Evolutionary conservation across 2,329 filamentous ascomycete species (phyloP).

Genomic region (Fusarium piperis): DNA sequence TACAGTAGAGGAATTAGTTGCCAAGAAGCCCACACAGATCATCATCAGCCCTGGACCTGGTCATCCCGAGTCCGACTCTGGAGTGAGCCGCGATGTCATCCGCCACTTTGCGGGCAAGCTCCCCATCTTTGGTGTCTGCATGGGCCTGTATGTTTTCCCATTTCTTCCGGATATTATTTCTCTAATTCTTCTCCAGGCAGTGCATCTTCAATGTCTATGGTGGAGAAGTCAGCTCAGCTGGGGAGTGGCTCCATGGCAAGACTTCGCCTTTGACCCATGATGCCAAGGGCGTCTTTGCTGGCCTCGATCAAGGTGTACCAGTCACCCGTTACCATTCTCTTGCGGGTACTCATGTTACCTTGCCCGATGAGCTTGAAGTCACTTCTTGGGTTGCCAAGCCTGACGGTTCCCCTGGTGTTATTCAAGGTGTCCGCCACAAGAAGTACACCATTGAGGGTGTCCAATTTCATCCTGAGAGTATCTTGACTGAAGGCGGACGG

Average conservation of each 20-base stretch:
- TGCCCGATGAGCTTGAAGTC: constrained; percentile 87
- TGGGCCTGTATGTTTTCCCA: constrained; percentile 79
- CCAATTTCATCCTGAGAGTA: constrained; percentile 98
- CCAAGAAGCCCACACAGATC: constrained; percentile 88
- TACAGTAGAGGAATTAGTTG: constrained; percentile 82
- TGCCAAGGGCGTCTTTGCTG: constrained; percentile 87
- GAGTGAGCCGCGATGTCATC: constrained; percentile 92
- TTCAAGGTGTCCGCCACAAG: constrained; percentile 97
- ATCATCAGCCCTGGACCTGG: constrained; percentile 96
- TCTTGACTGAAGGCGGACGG: constrained; percentile 88
- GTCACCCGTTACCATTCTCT: constrained; percentile 97
- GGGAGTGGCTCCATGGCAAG: constrained; percentile 97
- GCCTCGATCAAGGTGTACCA: constrained; percentile 80
- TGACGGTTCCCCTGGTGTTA: constrained; percentile 83
- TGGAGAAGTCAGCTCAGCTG: constrained; percentile 89
- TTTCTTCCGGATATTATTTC: neutral
- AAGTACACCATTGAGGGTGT: constrained; percentile 92
- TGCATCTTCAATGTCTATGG: constrained; percentile 97
- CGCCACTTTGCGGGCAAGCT: constrained; percentile 93
- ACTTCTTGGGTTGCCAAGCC: constrained; percentile 87
- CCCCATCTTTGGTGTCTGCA: constrained; percentile 96
- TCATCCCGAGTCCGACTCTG: constrained; percentile 90
- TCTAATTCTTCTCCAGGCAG: constrained; percentile 65
- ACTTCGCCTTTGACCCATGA: constrained; percentile 93
- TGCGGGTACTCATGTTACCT: constrained; percentile 86